Evolutionary conservation across 2,329 filamentous ascomycete genomes (phyloP).

Genomic region (Ophiostoma angusticollis): DNA sequence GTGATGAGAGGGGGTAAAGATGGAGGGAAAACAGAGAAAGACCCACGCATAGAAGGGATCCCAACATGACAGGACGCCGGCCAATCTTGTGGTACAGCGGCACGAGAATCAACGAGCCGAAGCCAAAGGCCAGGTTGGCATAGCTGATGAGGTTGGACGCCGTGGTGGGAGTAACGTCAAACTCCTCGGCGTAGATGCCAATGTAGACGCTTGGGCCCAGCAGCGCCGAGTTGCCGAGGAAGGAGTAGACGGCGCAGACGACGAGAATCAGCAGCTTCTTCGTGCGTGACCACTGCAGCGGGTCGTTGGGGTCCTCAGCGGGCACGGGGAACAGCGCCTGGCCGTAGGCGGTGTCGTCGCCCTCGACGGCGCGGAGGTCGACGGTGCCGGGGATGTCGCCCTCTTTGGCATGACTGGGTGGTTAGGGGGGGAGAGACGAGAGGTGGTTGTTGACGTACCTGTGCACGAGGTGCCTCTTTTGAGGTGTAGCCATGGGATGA

Average conservation of each 20-base stretch:
- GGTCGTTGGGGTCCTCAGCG: slow-evolving; percentile 48
- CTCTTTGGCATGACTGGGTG: slow-evolving; percentile 17
- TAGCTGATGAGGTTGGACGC: slow-evolving; percentile 47
- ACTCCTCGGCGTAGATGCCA: slow-evolving; percentile 37
- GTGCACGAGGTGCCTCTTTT: slow-evolving; percentile 10
- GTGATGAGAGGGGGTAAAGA: no score
- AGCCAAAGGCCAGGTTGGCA: slow-evolving; percentile 47
- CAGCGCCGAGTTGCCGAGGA: slow-evolving; percentile 43
- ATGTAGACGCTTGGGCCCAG: slow-evolving; percentile 47
- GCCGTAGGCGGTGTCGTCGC: slow-evolving; percentile 45
- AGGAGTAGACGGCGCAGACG: slow-evolving; percentile 42
- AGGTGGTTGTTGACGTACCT: slow-evolving; percentile 8
- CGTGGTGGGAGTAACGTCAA: slow-evolving; percentile 34
- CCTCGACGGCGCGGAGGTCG: slow-evolving; percentile 29
- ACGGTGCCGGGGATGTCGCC: slow-evolving; percentile 18
- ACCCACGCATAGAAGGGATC: slow-evolving; percentile 24
- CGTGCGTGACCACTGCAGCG: slow-evolving; percentile 41
- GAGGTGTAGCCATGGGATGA: not conserved
- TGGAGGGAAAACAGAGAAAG: no score
- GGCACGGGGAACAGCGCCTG: slow-evolving; percentile 49
- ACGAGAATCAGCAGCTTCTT: slow-evolving; percentile 46
- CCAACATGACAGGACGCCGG: slow-evolving; percentile 30
- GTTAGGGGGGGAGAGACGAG: slow-evolving; percentile 3
- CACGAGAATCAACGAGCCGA: slow-evolving; percentile 42
- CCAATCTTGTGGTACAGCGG: slow-evolving; percentile 40